Percentiles rank a stretch among this genome's conserved stretches.
Conservation (phyloP, 2,329 filamentous ascomycete species). For the Chrysoporthe austroafricana region DNA sequence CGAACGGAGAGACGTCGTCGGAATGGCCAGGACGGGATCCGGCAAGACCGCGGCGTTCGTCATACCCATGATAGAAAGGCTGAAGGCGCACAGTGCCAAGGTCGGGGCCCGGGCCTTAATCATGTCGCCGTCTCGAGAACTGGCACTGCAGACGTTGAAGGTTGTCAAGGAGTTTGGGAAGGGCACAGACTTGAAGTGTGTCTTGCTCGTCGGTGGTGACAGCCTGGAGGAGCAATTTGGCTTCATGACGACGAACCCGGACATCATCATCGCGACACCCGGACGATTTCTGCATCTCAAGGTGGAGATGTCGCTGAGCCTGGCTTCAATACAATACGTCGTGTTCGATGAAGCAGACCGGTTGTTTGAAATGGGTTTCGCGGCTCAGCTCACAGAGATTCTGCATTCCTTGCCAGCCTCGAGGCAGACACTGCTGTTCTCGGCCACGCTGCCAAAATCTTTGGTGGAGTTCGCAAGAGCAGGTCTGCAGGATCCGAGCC, state of each 20-base stretch:
- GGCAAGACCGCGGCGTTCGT: conserved; percentile 99
- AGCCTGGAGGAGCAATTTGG: conserved; percentile 94
- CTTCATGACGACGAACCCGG: conserved; percentile 90
- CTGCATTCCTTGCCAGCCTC: conserved; percentile 81
- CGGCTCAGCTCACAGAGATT: conserved; percentile 90
- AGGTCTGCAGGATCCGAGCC: conserved; percentile 86
- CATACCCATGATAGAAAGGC: conserved; percentile 94
- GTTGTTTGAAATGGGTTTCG: conserved; percentile 98
- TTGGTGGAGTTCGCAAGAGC: conserved; percentile 95
- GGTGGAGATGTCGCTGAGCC: conserved; percentile 90
- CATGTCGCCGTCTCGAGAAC: conserved; percentile 88
- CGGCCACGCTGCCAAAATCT: conserved; percentile 90
- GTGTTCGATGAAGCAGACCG: conserved; percentile 98
- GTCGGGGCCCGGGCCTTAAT: conserved; percentile 87
- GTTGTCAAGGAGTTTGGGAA: conserved; percentile 93
- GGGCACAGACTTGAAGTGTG: conserved; percentile 89
- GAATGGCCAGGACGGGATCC: conserved; percentile 97
- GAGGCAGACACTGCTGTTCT: conserved; percentile 91
- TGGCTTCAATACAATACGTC: conserved; percentile 90
- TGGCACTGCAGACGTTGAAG: conserved; percentile 93
- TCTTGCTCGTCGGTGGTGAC: conserved; percentile 91
- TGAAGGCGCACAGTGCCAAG: conserved; percentile 84
- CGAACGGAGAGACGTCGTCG: conserved; percentile 92
- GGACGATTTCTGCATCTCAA: conserved; percentile 96
- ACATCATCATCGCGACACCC: conserved; percentile 96